These are phyloP conservation scores for Epichloe typhina DNA, from an alignment of 2,329 filamentous ascomycete species.

Conservation along the genomic window DNA sequence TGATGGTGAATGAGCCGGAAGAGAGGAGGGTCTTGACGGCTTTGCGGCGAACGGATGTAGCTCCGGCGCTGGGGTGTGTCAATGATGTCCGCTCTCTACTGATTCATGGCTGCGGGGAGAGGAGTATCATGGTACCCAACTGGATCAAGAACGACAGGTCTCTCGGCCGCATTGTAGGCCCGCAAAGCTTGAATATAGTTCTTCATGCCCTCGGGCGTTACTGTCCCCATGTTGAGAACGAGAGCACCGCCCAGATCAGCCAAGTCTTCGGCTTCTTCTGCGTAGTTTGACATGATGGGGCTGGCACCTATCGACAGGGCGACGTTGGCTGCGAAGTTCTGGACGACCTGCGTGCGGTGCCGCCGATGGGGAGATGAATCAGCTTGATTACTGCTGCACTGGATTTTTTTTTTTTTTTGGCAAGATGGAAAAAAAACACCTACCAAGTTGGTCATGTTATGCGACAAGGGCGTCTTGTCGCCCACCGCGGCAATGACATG, in stretches of 20 bases:
- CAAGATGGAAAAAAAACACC: neutral
- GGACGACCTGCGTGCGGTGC: slow-evolving; percentile 45
- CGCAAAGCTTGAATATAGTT: slow-evolving; percentile 62
- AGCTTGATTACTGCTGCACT: too few species aligned
- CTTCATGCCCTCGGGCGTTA: slow-evolving; percentile 58
- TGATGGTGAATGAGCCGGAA: slow-evolving; percentile 67
- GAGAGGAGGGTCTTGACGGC: slow-evolving; percentile 60
- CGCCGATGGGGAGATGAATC: too few species aligned
- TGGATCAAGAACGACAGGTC: slow-evolving; percentile 75
- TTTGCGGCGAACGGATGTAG: slow-evolving; percentile 58
- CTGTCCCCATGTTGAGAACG: slow-evolving; percentile 90
- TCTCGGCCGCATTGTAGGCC: slow-evolving; percentile 67
- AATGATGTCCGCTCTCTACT: too few species aligned
- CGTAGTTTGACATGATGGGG: slow-evolving; percentile 89
- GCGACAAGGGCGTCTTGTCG: slow-evolving; percentile 56
- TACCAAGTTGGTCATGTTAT: slow-evolving; percentile 93
- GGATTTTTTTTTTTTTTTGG: too few species aligned
- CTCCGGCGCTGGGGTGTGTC: slow-evolving; percentile 46
- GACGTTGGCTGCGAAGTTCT: slow-evolving; percentile 89
- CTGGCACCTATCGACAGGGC: slow-evolving; percentile 73
- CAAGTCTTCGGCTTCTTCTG: slow-evolving; percentile 70
- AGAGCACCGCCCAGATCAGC: slow-evolving; percentile 62
- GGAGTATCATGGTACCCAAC: slow-evolving; percentile 48
- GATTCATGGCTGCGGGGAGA: neutral
- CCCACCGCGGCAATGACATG: slow-evolving; percentile 48